Evolutionary conservation across 345 rosid genomes (phyloP).

Genomic region (Laguncularia racemosa): DNA sequence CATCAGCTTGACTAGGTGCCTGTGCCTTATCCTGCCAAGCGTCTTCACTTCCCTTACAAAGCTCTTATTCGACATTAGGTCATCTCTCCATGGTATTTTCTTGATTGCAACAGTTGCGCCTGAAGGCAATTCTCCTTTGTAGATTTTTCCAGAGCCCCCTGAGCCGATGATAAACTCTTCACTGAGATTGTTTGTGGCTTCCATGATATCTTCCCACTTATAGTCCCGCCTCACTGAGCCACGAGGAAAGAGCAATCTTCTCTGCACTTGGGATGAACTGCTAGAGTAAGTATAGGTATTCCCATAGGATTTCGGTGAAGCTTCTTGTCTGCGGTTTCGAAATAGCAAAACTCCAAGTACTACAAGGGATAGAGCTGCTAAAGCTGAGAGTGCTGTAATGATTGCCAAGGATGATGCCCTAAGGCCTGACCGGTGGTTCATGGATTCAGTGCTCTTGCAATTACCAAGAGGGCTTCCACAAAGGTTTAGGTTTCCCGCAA

Average conservation of each 20-base stretch:
- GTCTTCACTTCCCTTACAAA: slow-evolving; percentile 79
- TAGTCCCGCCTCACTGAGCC: slow-evolving; percentile 58
- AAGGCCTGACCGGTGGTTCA: slow-evolving; percentile 29
- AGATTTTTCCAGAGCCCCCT: slow-evolving; percentile 88
- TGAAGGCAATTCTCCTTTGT: slow-evolving; percentile 53
- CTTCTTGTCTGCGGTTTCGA: slow-evolving; percentile 42
- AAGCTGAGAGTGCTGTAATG: slow-evolving; percentile 55
- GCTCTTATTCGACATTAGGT: slow-evolving; percentile 67
- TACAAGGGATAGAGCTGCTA: slow-evolving; percentile 59
- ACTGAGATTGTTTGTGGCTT: slow-evolving; percentile 63
- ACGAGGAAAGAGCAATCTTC: slow-evolving; percentile 49
- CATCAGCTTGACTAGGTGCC: slow-evolving; percentile 80
- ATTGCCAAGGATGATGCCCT: slow-evolving; percentile 40
- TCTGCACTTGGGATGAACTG: slow-evolving; percentile 57
- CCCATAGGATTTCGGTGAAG: slow-evolving; percentile 28
- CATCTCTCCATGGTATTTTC: slow-evolving; percentile 70
- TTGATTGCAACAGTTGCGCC: slow-evolving; percentile 83
- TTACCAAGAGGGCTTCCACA: slow-evolving; percentile 68
- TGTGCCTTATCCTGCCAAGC: slow-evolving; percentile 72
- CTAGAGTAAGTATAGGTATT: slow-evolving; percentile 48
- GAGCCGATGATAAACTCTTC: slow-evolving; percentile 84
- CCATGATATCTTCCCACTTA: slow-evolving; percentile 81
- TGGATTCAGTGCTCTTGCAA: slow-evolving; percentile 22
- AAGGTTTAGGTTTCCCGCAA: slow-evolving; percentile 57
- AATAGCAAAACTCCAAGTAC: slow-evolving; percentile 39